Evolutionary conservation across 1,284 basidiomycete genomes (phyloP).

Genomic region (Apiotrichum veenhuisii): DNA sequence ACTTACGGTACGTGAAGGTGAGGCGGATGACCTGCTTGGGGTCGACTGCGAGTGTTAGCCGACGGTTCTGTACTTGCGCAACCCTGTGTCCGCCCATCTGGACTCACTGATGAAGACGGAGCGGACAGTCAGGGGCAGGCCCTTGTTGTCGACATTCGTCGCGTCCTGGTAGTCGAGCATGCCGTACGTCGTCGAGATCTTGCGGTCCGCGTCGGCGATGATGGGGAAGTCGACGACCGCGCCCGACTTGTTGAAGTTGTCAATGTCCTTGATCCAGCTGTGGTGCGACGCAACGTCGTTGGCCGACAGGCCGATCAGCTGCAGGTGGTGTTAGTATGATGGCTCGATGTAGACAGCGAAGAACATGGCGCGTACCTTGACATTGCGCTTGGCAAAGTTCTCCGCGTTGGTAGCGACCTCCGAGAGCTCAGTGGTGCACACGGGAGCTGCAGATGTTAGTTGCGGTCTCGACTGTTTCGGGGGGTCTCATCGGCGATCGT

Average conservation of each 20-base stretch:
- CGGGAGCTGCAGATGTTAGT: slow-evolving; percentile 33
- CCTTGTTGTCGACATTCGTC: slow-evolving; percentile 90
- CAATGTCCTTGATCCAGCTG: slow-evolving; percentile 89
- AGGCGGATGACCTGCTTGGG: slow-evolving; percentile 84
- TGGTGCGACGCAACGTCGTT: slow-evolving; percentile 83
- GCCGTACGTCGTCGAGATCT: slow-evolving; percentile 63
- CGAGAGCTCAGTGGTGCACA: slow-evolving; percentile 95
- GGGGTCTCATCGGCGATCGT: too few species aligned
- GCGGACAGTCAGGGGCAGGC: slow-evolving; percentile 71
- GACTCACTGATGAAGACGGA: slow-evolving; percentile 74
- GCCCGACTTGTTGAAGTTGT: slow-evolving; percentile 61
- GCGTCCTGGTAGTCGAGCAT: slow-evolving; percentile 88
- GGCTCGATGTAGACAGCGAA: not conserved
- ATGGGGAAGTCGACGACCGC: slow-evolving; percentile 83
- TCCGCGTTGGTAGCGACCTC: slow-evolving; percentile 82
- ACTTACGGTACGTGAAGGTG: slow-evolving; percentile 70
- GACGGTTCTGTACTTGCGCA: too few species aligned
- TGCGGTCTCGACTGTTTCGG: too few species aligned
- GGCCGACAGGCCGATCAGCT: slow-evolving; percentile 84
- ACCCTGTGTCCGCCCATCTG: not conserved
- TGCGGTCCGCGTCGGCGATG: slow-evolving; percentile 87
- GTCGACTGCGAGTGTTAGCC: slow-evolving; percentile 57
- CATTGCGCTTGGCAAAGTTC: slow-evolving; percentile 81
- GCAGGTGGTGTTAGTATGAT: not conserved
- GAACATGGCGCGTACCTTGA: slow-evolving; percentile 58